Conservation (phyloP, 2,329 filamentous ascomycete species). For the Sarocladium brachiariae region DNA sequence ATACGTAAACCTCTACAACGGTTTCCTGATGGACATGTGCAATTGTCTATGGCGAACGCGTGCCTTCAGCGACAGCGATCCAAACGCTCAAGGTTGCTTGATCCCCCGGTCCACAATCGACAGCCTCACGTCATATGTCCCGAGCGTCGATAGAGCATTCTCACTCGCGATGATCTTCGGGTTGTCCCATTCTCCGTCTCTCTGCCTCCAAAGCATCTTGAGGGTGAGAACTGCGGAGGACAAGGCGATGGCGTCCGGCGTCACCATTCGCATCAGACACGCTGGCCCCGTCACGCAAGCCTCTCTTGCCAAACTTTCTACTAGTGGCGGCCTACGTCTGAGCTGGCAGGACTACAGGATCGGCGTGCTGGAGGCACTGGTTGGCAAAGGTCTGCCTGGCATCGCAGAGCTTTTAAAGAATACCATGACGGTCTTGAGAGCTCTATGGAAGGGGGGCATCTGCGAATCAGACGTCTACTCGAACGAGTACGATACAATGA, state of each 20-base stretch:
- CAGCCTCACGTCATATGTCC: conserved; percentile 41
- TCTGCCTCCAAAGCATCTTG: conserved; percentile 49
- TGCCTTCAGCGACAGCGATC: conserved; percentile 59
- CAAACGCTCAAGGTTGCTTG: conserved; percentile 53
- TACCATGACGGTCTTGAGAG: conserved; percentile 69
- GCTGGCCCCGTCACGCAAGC: conserved; percentile 64
- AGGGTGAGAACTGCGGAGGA: conserved; percentile 53
- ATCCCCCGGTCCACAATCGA: conserved; percentile 37
- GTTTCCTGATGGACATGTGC: conserved; percentile 79
- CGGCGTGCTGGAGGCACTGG: conserved; percentile 62
- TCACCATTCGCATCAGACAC: conserved; percentile 42
- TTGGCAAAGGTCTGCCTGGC: conserved; percentile 56
- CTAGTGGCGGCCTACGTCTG: conserved; percentile 58
- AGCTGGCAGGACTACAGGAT: conserved; percentile 70
- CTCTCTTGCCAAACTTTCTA: conserved; percentile 55
- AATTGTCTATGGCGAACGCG: conserved; percentile 75
- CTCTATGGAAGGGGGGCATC: conserved; percentile 24
- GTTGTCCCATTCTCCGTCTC: conserved; percentile 50
- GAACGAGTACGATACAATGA: neutral
- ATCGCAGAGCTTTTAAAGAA: conserved; percentile 68
- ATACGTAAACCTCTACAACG: conserved; percentile 68
- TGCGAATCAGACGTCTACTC: conserved; percentile 8
- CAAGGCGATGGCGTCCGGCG: conserved; percentile 34
- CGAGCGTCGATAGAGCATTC: conserved; percentile 38
- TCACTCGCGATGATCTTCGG: conserved; percentile 46